Conservation (phyloP, 352 stramenopile genomes). For the Pythium biforme region DNA sequence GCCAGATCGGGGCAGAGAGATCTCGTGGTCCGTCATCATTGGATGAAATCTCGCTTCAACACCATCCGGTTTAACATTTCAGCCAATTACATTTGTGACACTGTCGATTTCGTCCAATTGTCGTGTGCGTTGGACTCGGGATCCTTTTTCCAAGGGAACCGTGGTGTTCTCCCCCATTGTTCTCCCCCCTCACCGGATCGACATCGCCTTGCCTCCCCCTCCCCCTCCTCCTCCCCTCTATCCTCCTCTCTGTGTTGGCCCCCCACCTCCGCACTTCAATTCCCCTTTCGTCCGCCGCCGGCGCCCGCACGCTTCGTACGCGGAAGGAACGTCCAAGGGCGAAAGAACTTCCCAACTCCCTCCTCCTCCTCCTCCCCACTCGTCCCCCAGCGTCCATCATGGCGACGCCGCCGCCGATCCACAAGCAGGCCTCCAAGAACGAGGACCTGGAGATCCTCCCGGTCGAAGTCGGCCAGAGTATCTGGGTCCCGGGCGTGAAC, state of each 20-base stretch:
- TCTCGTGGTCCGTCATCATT: slow-evolving; percentile 14
- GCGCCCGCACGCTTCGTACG: neutral
- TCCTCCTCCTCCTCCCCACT: neutral
- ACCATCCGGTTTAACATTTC: slow-evolving; percentile 6
- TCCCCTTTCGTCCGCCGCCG: slow-evolving; percentile 15
- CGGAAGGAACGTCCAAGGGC: too few relatives aligned
- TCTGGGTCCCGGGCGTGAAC: slow-evolving; percentile 67
- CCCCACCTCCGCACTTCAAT: slow-evolving; percentile 23
- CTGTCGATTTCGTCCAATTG: slow-evolving; percentile 13
- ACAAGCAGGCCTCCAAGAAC: slow-evolving; percentile 67
- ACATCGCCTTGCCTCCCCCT: slow-evolving; percentile 2
- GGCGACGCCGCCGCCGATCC: slow-evolving; percentile 65
- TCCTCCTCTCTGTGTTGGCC: slow-evolving; percentile 7
- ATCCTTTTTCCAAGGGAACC: slow-evolving; percentile 1
- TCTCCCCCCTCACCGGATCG: slow-evolving; percentile 3
- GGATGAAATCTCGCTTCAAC: slow-evolving; percentile 19
- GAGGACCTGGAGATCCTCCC: slow-evolving; percentile 69
- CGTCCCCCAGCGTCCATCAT: slow-evolving; percentile 28
- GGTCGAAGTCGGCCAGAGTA: slow-evolving; percentile 63
- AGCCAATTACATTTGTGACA: slow-evolving; percentile 12
- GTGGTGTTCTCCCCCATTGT: slow-evolving; percentile 9
- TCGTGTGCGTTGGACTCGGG: slow-evolving; percentile 5
- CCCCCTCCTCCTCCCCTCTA: slow-evolving; percentile 1
- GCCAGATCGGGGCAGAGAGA: slow-evolving; percentile 16
- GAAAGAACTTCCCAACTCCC: neutral